Conservation (phyloP, 2,329 filamentous ascomycete species). For the Whalleya microplaca region DNA sequence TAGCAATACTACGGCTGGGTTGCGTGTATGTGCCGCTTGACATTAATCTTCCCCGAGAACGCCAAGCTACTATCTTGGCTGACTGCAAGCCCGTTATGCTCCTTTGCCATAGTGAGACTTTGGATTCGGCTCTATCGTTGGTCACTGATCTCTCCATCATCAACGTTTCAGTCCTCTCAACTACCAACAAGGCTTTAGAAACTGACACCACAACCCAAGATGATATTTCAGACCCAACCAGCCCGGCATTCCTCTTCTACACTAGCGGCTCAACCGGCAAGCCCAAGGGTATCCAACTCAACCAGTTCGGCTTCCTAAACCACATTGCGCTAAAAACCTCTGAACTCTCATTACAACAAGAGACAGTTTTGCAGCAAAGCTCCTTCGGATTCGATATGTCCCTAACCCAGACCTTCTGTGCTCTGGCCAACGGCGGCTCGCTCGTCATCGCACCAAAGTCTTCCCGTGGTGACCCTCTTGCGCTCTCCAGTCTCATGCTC, state of each 20-base stretch:
- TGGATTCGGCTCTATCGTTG: no score
- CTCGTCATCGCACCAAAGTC: conserved; percentile 35
- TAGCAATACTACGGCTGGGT: no score
- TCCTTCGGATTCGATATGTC: conserved; percentile 41
- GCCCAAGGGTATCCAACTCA: conserved; percentile 41
- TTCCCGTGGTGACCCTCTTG: conserved; percentile 38
- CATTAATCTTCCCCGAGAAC: no score
- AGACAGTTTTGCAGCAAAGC: conserved; percentile 41
- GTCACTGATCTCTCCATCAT: no score
- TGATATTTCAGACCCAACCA: no score
- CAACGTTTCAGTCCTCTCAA: no score
- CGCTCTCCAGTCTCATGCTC: conserved; percentile 37
- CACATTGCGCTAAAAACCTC: conserved; percentile 18
- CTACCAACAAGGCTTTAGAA: neutral
- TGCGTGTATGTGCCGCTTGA: no score
- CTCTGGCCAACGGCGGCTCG: conserved; percentile 37
- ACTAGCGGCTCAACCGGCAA: conserved; percentile 23
- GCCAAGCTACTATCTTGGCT: no score
- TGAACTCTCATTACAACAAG: conserved; percentile 12
- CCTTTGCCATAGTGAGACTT: no score
- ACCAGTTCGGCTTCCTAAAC: conserved; percentile 20
- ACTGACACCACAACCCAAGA: no score
- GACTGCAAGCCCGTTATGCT: no score
- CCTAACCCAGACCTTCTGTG: conserved; percentile 36
- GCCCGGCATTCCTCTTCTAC: conserved; percentile 34